Percentiles rank a stretch among this genome's conserved stretches.
Conservation (phyloP, 176 grass and related monocot species). For the Oryza rufipogon region DNA sequence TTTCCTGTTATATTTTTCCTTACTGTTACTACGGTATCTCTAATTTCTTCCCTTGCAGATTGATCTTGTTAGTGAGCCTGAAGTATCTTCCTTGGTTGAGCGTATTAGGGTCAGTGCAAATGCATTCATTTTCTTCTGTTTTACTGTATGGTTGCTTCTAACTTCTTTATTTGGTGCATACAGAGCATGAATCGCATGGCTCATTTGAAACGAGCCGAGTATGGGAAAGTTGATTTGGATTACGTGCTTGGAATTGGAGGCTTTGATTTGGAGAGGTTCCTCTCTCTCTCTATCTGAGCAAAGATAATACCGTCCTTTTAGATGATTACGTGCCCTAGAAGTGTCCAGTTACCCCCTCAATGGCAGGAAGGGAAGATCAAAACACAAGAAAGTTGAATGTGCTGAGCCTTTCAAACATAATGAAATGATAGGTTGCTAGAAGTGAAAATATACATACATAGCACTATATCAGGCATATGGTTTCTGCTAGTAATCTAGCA, state of each 20-base stretch:
- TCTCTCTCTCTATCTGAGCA: constrained; percentile 29
- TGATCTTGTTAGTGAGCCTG: constrained; percentile 87
- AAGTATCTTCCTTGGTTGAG: constrained; percentile 83
- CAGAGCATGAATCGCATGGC: constrained; percentile 96
- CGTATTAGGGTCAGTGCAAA: constrained; percentile 66
- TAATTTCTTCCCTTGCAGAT: constrained; percentile 59
- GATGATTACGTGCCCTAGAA: neutral
- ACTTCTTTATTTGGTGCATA: constrained; percentile 41
- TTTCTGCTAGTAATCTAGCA: neutral
- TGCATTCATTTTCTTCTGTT: neutral
- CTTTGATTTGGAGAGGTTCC: constrained; percentile 95
- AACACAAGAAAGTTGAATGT: neutral
- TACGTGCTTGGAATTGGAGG: constrained; percentile 99
- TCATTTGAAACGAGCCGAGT: constrained; percentile 81
- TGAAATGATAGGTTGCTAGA: neutral
- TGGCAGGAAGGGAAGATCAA: neutral
- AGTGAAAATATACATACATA: neutral
- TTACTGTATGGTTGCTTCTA: constrained; percentile 25
- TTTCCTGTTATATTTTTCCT: constrained; percentile 7
- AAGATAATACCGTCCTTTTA: neutral
- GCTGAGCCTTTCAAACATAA: constrained; percentile 5
- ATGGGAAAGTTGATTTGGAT: constrained; percentile 94
- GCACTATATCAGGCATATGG: neutral
- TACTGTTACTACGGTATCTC: constrained; percentile 2
- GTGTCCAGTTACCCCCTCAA: neutral